These are phyloP conservation scores for Benincasa hispida DNA, from an alignment of 306 rosid species.

Conservation along the genomic window DNA sequence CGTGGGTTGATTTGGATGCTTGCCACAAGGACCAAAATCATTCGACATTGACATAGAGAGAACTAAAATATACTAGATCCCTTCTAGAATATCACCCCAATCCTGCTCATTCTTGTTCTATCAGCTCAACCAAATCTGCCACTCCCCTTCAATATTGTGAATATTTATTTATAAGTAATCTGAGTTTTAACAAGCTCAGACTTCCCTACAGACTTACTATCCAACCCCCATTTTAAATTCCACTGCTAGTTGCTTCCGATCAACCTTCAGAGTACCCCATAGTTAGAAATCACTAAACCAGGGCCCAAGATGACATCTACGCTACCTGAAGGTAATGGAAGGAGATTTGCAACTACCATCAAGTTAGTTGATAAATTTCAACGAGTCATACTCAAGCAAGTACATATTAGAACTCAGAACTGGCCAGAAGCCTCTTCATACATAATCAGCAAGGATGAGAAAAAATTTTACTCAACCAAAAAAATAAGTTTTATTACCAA, in stretches of 20 bases:
- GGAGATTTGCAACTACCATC: neutral
- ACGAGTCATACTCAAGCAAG: neutral
- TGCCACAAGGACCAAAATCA: too few relatives aligned
- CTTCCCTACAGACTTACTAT: neutral
- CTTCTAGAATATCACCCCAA: neutral
- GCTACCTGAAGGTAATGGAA: neutral
- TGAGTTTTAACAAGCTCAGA: too few relatives aligned
- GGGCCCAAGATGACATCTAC: neutral
- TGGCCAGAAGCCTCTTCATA: neutral
- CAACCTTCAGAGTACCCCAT: neutral
- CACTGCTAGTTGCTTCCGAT: neutral
- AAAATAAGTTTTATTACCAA: neutral
- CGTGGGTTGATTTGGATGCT: neutral
- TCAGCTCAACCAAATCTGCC: too few relatives aligned
- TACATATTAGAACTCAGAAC: neutral
- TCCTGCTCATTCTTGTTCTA: too few relatives aligned
- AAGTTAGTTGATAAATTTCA: neutral
- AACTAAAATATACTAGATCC: neutral
- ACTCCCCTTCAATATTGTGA: too few relatives aligned
- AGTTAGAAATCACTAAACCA: neutral
- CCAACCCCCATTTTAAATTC: neutral
- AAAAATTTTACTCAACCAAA: neutral
- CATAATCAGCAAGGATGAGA: neutral
- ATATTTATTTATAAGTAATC: too few relatives aligned
- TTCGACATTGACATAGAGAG: too few relatives aligned